Evolutionary conservation across 2,329 filamentous ascomycete genomes (phyloP), one percentile per base, ranked within the genome.

Genomic region (Trichoderma asperellum): DNA sequence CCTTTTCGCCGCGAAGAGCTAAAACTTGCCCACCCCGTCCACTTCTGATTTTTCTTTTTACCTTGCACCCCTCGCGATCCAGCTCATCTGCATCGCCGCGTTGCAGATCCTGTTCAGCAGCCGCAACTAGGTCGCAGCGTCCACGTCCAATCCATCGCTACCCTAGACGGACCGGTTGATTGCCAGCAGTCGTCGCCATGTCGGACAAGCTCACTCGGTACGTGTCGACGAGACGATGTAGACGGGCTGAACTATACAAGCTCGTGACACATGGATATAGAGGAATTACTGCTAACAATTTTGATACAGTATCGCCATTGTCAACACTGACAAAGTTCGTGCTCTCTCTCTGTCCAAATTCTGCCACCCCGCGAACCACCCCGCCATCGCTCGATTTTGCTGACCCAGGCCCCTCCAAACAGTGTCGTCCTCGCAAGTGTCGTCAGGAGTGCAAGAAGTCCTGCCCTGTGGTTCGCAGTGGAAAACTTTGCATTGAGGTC

Each of bases 401-500:
- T 72, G 69, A 75, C 74, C 74, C 76, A 53, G 72, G 76, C 74
- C 77, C 75, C 70, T 71, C 70, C 71, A 10, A 60, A 69, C 73
- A 81, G 80, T 81, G 80, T 76, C 77, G 76, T 64, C 79, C 78
- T 72, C 75, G 73, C 77, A 98, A 98, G 93, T 98, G 96, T 82
- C 91, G 95, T 75, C 95, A 97, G 85, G 96, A 99, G 83, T 99
- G 96, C 88, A 98, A 98, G 82, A 98, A 98, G 82, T 95, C 94
- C 35, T 99, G 96, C 81, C 94, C 96, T 35, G 96, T 99, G 72
- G 96, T 99, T 75, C 92, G 95, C 77, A 97, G 94, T 71, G 96
- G 96, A 83, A 98, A 97, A 86, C 90, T 96, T 74, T 97, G 94
- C 83, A 97, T 98, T 80, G 95, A 99, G 86, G 96, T 99, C 77